Conservation (phyloP, 352 stramenopile genomes). For the Thalassiosira ordinaria region DNA sequence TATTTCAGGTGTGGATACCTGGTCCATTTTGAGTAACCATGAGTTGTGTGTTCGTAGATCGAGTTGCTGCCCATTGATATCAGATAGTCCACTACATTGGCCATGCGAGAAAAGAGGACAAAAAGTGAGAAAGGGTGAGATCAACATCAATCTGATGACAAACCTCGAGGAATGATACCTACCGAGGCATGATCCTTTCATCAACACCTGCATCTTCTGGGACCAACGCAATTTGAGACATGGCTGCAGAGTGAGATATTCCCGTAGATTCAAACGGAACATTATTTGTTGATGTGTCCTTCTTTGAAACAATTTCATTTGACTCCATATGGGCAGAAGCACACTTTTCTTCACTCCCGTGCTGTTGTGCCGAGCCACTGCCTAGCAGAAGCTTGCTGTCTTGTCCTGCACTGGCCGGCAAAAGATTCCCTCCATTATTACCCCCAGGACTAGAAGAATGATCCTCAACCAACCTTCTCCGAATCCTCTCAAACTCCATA, state of each 20-base stretch:
- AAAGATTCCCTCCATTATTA: conserved; percentile 24
- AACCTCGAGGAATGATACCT: neutral
- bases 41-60: conserved; percentile 94
- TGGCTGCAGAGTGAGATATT: conserved; percentile 88
- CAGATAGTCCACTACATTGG: conserved; percentile 82
- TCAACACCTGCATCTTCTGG: conserved; percentile 88
- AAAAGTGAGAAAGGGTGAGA: conserved; percentile 62
- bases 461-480: conserved; percentile 63
- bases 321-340: neutral
- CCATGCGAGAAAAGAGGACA: conserved; percentile 33
- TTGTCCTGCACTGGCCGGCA: neutral
- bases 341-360: neutral
- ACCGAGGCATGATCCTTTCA: conserved; percentile 67
- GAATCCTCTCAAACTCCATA: conserved; percentile 73
- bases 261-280: conserved; percentile 78
- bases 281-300: conserved; percentile 13
- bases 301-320: conserved; percentile 34
- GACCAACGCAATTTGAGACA: conserved; percentile 90
- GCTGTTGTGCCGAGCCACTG: conserved; percentile 9
- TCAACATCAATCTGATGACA: neutral
- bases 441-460: conserved; percentile 30
- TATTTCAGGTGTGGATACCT: conserved; percentile 91
- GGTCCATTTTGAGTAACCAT: conserved; percentile 94
- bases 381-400: conserved; percentile 26
- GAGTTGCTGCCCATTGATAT: conserved; percentile 96